Percentiles rank a stretch among this genome's conserved stretches.
Conservation (phyloP, 164 flowering plant species). For the Nelumbo lutea region DNA sequence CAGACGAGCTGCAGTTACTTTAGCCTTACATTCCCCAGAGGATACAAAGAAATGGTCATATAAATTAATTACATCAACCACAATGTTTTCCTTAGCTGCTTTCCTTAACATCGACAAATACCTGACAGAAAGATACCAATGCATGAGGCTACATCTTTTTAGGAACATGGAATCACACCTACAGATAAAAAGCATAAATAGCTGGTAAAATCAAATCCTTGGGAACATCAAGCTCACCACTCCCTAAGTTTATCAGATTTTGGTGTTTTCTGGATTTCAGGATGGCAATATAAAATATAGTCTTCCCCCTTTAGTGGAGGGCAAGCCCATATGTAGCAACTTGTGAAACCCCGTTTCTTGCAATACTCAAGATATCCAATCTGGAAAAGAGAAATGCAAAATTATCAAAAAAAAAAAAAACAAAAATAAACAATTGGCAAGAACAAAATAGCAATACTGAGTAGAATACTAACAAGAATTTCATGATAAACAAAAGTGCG, state of each 20-base stretch:
- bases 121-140: constrained; percentile 27
- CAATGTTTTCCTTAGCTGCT: constrained; percentile 43
- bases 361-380: constrained; percentile 64
- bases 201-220: neutral
- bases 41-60: constrained; percentile 47
- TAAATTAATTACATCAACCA: constrained; percentile 36
- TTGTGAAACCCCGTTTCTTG: constrained; percentile 55
- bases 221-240: constrained; percentile 29
- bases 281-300: constrained; percentile 55
- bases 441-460: neutral
- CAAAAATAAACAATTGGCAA: no score
- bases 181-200: neutral
- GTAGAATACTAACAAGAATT: constrained; percentile 33
- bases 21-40: constrained; percentile 28
- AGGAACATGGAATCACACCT: neutral
- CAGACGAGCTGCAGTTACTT: constrained; percentile 54
- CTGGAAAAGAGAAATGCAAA: constrained; percentile 17
- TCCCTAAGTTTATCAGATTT: constrained; percentile 41
- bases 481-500: constrained; percentile 68
- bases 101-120: constrained; percentile 48
- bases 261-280: constrained; percentile 48
- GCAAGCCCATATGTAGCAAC: constrained; percentile 63
- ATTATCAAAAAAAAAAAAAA: neutral
- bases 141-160: neutral
- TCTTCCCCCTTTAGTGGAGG: constrained; percentile 66